Base-by-base conservation (phyloP, 2,329 filamentous ascomycete genomes). In the Pestalotiopsis sp. region DNA sequence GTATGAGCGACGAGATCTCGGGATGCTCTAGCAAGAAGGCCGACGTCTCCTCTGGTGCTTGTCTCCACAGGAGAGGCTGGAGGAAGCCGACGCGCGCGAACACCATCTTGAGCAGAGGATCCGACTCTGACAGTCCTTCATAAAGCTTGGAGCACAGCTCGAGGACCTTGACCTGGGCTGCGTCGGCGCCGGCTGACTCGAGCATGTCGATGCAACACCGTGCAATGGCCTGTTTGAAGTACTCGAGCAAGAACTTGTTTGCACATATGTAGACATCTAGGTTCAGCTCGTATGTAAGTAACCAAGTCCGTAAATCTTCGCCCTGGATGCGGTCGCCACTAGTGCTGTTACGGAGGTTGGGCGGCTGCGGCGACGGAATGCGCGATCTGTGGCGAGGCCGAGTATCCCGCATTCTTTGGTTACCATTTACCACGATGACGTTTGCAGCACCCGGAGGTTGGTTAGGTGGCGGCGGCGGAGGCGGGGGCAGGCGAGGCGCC, bases 181-280 rank as follows among this genome's bases (percentile, higher is more conserved):
- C 82, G 65, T 83, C 82, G 5, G 80, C 73, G 1, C 82, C 80
- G 1, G 83, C 80, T 6, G 78, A 78, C 72, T 84, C 81, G 14
- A 85, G 79, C 79, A 84, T 83, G 73, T 86, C 83, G 70, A 86
- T 78, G 67, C 80, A 79, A 38, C 75, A 80, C 4, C 81, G 78
- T 64, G 82, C 78, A 49, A 86, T 79, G 59, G 78, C 80, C 4
- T 68, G 70, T 72, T 84, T 83, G 75, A 86, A 83, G 63, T 80
- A 80, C 31, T 82, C 79, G 73, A 86, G 81, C 66, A 85, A 77
- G 73, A 82, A 86, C 65, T 82, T 81, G 71, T 85, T 80, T 7
- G 84, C 84, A 66, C 83, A 82, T 65, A 86, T 82, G 75, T 86
- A 86, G 13, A 85, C 83, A 66, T 85, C 82, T 13, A 86, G 72